These are phyloP conservation scores for Psilocybe azurescens DNA, from an alignment of 768 basidiomycete genomes.

Conservation along the genomic window DNA sequence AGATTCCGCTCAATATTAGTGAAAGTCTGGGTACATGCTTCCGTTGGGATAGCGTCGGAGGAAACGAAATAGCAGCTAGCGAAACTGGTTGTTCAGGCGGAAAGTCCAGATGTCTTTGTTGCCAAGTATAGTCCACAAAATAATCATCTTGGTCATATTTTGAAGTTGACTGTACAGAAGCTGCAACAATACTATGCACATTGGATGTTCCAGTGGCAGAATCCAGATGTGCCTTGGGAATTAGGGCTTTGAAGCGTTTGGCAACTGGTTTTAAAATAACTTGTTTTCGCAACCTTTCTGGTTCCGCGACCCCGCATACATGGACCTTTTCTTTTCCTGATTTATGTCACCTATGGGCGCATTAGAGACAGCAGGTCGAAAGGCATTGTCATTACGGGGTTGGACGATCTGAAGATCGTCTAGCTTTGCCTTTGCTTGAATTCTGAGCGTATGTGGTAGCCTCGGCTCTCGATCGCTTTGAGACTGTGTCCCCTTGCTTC, in stretches of 20 bases:
- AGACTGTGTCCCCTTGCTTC: no score
- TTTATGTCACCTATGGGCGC: background rate
- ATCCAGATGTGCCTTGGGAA: background rate
- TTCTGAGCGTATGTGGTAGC: background rate
- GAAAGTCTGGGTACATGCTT: constrained; percentile 59
- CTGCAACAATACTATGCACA: no score
- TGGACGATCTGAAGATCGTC: background rate
- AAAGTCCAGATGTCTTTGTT: constrained; percentile 16
- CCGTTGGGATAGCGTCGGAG: constrained; percentile 63
- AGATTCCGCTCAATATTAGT: constrained; percentile 55
- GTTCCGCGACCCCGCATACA: background rate
- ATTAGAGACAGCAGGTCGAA: background rate
- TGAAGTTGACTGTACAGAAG: background rate
- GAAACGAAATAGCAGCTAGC: constrained; percentile 53
- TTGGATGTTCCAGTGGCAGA: background rate
- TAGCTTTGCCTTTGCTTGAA: background rate
- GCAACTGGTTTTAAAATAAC: background rate
- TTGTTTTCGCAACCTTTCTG: background rate
- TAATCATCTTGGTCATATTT: background rate
- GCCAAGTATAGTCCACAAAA: background rate
- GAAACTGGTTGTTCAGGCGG: constrained; percentile 43
- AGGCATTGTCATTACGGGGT: background rate
- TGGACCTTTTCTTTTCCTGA: background rate
- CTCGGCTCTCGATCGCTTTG: background rate
- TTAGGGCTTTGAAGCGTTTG: constrained; percentile 6